Evolutionary conservation across 345 rosid genomes (phyloP).

Genomic region (Melaleuca alternifolia): DNA sequence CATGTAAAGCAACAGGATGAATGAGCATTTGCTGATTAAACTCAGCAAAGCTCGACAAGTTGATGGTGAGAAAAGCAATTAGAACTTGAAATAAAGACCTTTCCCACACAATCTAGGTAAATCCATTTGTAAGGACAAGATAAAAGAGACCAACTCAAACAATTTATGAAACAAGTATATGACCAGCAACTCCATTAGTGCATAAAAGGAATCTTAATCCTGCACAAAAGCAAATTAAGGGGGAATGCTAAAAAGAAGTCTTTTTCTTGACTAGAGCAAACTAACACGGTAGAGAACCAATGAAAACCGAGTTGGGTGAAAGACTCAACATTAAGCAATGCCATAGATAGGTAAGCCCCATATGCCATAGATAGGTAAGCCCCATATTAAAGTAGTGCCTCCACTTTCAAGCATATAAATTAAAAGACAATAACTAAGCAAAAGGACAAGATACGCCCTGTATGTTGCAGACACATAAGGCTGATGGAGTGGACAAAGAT

Average conservation of each 20-base stretch:
- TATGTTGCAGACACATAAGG: neutral
- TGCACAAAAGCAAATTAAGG: neutral
- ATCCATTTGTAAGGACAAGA: neutral
- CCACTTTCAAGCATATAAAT: neutral
- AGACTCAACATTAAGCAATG: neutral
- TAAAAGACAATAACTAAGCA: neutral
- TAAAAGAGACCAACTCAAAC: neutral
- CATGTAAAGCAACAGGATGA: neutral
- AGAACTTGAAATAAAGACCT: neutral
- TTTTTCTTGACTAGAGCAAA: neutral
- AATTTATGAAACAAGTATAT: neutral
- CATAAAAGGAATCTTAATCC: neutral
- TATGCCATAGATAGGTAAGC: neutral
- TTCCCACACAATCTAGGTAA: neutral
- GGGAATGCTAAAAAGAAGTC: neutral
- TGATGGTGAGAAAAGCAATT: neutral
- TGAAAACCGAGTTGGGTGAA: neutral
- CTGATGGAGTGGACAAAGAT: neutral
- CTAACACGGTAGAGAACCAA: neutral
- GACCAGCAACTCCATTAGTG: neutral
- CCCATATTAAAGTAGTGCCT: neutral
- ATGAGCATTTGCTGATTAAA: neutral
- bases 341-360: neutral
- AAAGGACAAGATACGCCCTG: neutral
- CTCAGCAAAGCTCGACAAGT: neutral